phyloP scores from a whole-genome alignment of 805 yeast genomes.

The Starmera quercuum region DNA sequence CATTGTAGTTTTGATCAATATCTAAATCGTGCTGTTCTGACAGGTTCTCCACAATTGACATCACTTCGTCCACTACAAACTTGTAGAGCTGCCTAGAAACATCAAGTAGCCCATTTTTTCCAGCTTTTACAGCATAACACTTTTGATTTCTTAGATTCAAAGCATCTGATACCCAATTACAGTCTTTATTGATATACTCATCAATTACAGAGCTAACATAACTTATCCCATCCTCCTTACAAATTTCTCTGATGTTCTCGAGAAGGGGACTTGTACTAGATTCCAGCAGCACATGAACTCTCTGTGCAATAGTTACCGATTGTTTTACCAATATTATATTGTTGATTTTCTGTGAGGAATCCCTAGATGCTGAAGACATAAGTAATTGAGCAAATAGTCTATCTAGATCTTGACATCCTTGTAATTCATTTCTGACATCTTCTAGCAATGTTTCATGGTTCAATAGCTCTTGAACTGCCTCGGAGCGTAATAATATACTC shows the following conservation, averaged over 20 bases:
- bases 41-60: slow-evolving; percentile 18
- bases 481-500: slow-evolving; percentile 27
- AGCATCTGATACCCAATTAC: slow-evolving; percentile 31
- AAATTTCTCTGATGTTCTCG: slow-evolving; percentile 22
- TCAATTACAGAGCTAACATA: slow-evolving; percentile 21
- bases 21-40: slow-evolving; percentile 16
- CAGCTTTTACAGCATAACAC: slow-evolving; percentile 36
- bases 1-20: slow-evolving; percentile 27
- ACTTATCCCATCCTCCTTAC: slow-evolving; percentile 16
- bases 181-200: slow-evolving; percentile 32
- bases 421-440: slow-evolving; percentile 17
- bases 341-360: slow-evolving; percentile 31
- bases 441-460: slow-evolving; percentile 9
- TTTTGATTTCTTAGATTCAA: slow-evolving; percentile 36
- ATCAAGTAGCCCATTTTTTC: slow-evolving; percentile 37
- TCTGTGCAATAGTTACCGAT: slow-evolving; percentile 18
- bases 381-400: slow-evolving; percentile 29
- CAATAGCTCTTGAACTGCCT: slow-evolving; percentile 29
- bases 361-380: slow-evolving; percentile 20
- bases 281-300: slow-evolving; percentile 11
- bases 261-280: slow-evolving; percentile 12
- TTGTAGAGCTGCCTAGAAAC: slow-evolving; percentile 35
- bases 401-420: slow-evolving; percentile 31
- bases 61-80: slow-evolving; percentile 27
- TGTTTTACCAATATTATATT: slow-evolving; percentile 32